Percentiles rank a stretch among this genome's conserved stretches.
phyloP scores from a whole-genome alignment of 148 eudicot species.

The Polygonum maritimum region DNA sequence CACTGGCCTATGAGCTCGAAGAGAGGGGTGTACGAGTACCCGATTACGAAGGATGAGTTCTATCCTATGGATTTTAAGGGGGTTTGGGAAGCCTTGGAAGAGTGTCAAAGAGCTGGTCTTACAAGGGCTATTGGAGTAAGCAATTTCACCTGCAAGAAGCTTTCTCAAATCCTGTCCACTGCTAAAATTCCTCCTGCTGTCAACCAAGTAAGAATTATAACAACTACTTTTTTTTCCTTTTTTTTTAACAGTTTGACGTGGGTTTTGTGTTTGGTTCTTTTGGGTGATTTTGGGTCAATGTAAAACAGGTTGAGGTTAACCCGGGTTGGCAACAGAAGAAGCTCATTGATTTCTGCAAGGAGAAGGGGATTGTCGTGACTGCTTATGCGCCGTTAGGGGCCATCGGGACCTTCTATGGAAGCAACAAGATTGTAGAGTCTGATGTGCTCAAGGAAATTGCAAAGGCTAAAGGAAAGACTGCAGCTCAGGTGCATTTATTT shows the following conservation, averaged over 20 bases:
- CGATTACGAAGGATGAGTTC: slow-evolving; percentile 34
- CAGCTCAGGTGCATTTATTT: slow-evolving; percentile 38
- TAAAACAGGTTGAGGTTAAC: slow-evolving; percentile 50
- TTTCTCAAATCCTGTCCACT: slow-evolving; percentile 27
- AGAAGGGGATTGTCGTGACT: slow-evolving; percentile 30
- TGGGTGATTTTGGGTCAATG: not conserved
- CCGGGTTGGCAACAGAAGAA: slow-evolving; percentile 65
- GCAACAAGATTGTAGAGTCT: slow-evolving; percentile 36
- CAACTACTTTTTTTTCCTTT: no score
- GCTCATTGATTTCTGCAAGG: slow-evolving; percentile 45
- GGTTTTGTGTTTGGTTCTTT: not conserved
- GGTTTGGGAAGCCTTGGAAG: slow-evolving; percentile 62
- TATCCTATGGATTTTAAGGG: slow-evolving; percentile 33
- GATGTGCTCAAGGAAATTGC: slow-evolving; percentile 41
- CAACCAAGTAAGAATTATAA: slow-evolving; percentile 34
- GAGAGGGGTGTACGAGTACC: slow-evolving; percentile 25
- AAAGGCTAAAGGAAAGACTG: slow-evolving; percentile 36
- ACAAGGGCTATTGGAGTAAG: slow-evolving; percentile 57
- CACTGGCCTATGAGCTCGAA: slow-evolving; percentile 55
- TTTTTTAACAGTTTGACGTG: not conserved
- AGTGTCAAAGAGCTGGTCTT: slow-evolving; percentile 51
- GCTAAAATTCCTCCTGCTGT: slow-evolving; percentile 53
- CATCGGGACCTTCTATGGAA: slow-evolving; percentile 32
- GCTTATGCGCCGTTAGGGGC: slow-evolving; percentile 47
- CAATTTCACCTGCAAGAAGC: slow-evolving; percentile 52